Evolutionary conservation across 257 asterid species (phyloP).

Genomic region (Linaria vulgaris): DNA sequence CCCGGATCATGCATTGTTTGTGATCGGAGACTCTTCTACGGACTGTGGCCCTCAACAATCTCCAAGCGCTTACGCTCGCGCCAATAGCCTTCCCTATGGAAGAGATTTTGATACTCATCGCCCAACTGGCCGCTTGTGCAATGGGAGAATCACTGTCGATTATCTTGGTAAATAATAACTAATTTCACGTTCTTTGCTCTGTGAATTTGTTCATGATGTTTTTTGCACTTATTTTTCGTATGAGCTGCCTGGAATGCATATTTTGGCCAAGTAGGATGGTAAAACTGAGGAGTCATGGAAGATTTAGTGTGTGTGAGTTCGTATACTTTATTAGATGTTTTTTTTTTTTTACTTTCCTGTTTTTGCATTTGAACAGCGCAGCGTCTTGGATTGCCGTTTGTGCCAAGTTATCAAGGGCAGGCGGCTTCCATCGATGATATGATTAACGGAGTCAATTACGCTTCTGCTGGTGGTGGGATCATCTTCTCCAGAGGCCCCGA

Average conservation of each 20-base stretch:
- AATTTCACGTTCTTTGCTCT: constrained; percentile 5
- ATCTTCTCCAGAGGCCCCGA: constrained; percentile 94
- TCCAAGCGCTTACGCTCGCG: constrained; percentile 85
- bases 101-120: constrained; percentile 81
- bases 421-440: constrained; percentile 57
- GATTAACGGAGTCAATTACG: constrained; percentile 79
- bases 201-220: too few species aligned
- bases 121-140: constrained; percentile 93
- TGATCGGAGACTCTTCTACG: constrained; percentile 90
- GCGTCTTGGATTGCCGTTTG: constrained; percentile 80
- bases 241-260: too few species aligned
- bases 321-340: too few species aligned
- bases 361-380: too few species aligned
- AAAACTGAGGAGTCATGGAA: too few species aligned
- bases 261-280: too few species aligned
- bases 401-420: constrained; percentile 82
- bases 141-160: constrained; percentile 93
- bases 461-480: constrained; percentile 96
- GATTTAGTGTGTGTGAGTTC: too few species aligned
- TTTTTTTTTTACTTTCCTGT: too few species aligned
- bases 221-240: too few species aligned
- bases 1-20: constrained; percentile 64
- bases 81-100: constrained; percentile 87
- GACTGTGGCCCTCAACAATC: constrained; percentile 88
- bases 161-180: constrained; percentile 63